Conservation (phyloP, 352 stramenopile genomes). For the Phytophthora niederhauseri region DNA sequence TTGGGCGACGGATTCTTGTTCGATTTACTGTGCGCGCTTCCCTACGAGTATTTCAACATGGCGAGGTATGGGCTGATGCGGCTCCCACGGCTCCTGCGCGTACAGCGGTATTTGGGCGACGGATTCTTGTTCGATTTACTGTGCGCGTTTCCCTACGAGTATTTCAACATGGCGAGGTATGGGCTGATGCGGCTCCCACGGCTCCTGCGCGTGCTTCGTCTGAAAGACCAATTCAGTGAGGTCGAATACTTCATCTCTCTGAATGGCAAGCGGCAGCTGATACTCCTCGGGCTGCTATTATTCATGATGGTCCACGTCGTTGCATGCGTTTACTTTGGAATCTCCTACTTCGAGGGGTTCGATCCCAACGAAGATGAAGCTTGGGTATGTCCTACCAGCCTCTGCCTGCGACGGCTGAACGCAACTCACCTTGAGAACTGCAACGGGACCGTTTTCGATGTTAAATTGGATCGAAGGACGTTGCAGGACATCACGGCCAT, state of each 20-base stretch:
- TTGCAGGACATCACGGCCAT: not conserved
- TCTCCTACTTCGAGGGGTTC: conserved; percentile 37
- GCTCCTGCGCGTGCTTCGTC: conserved; percentile 32
- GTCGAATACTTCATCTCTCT: conserved; percentile 50
- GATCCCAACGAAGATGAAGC: conserved; percentile 17
- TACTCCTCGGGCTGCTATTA: conserved; percentile 40
- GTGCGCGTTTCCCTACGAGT: conserved; percentile 48
- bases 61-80: conserved; percentile 33
- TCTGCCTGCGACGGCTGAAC: conserved; percentile 24
- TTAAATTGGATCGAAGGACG: not conserved
- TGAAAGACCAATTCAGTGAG: conserved; percentile 35
- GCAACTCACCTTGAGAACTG: conserved; percentile 12
- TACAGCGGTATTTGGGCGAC: no score
- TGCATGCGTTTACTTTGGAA: conserved; percentile 41
- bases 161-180: conserved; percentile 24
- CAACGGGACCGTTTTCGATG: not conserved
- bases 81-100: conserved; percentile 42
- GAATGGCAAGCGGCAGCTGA: conserved; percentile 46
- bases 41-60: conserved; percentile 36
- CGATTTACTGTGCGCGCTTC: conserved; percentile 50
- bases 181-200: conserved; percentile 42
- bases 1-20: conserved; percentile 36
- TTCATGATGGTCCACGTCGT: conserved; percentile 55
- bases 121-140: conserved; percentile 46
- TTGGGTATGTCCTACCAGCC: conserved; percentile 33